Base-by-base conservation (phyloP, 306 rosid species). In the Citrullus mucosospermus region DNA sequence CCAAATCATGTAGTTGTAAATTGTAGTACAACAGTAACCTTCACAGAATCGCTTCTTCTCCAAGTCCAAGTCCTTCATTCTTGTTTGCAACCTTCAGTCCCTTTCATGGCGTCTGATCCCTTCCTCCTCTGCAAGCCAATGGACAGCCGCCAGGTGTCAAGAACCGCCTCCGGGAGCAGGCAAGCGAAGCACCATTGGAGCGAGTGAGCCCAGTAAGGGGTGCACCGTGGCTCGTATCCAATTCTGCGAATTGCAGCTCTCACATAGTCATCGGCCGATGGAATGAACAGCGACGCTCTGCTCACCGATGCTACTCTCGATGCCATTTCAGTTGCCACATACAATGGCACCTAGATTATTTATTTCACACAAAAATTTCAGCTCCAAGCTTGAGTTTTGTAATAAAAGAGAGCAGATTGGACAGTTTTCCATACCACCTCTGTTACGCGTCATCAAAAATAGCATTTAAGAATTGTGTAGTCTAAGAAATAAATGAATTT, bases 181-280 rank as follows among this genome's bases (percentile, higher is more conserved):
- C 78, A 4, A 2, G 89, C 87, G 0, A 91, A 81, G 77, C 63
- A 72, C 89, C 97, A 88, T 18, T 88, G 93, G 17, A 93, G 36
- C 0, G 87, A 84, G 90, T 93, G 97, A 75, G 92, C 55, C 96
- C 98, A 93, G 51, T 84, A 90, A 22, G 97, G 98, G 4, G 88
- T 85, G 80, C 90, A 93, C 20, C 46, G 83, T 25, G 80, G 44
- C 75, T 85, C 86, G 4, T 82, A 75, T 1, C 98, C 98, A 51
- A 93, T 91, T 17, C 70, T 67, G 12, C 78, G 38, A 2, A 88
- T 59, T 13, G 89, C 91, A 0, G 92, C 91, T 73, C 63, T 76
- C 44, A 90, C 96, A 78, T 91, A 90, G 9, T 77, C 93, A 12
- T 90, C 88, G 0, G 98, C 79, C 22, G 92, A 81, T n/a, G 98